A percentile compares a stretch with the other conserved stretches of the same genome.
These are phyloP conservation scores for Persicaria maculosa DNA, from an alignment of 148 eudicot genomes.

Conservation along the genomic window DNA sequence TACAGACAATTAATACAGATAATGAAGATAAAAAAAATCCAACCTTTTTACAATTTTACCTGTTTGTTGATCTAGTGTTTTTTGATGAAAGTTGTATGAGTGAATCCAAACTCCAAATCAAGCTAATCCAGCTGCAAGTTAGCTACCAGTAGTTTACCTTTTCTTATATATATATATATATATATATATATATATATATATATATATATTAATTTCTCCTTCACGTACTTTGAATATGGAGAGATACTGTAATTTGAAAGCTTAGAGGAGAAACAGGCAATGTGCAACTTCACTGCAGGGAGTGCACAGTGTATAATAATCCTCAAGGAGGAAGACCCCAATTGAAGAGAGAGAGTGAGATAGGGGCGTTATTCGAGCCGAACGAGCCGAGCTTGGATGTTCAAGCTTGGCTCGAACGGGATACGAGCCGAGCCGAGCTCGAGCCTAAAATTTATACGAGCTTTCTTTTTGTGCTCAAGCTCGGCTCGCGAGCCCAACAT, in stretches of 20 bases:
- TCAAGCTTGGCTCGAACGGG: no score
- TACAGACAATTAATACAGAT: not conserved
- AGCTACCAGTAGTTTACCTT: not conserved
- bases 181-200: no score
- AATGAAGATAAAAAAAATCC: not conserved
- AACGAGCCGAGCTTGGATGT: no score
- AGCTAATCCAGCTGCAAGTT: not conserved
- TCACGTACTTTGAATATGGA: not conserved
- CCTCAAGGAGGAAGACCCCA: not conserved
- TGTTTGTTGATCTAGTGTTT: conserved; percentile 5
- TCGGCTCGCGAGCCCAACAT: no score
- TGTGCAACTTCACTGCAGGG: conserved; percentile 18
- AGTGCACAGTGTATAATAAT: not conserved
- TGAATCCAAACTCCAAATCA: not conserved
- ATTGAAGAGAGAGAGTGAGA: not conserved
- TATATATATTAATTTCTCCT: not conserved
- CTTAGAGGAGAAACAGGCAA: not conserved
- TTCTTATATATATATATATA: no score
- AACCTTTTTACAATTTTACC: not conserved
- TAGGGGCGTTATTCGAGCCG: no score
- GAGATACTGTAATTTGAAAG: conserved; percentile 3
- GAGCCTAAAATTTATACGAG: no score
- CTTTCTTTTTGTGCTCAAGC: no score
- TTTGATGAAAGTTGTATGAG: not conserved
- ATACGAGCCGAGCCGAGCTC: no score